Base-by-base conservation (phyloP, 768 basidiomycete species). In the Pulveroboletus ravenelii region DNA sequence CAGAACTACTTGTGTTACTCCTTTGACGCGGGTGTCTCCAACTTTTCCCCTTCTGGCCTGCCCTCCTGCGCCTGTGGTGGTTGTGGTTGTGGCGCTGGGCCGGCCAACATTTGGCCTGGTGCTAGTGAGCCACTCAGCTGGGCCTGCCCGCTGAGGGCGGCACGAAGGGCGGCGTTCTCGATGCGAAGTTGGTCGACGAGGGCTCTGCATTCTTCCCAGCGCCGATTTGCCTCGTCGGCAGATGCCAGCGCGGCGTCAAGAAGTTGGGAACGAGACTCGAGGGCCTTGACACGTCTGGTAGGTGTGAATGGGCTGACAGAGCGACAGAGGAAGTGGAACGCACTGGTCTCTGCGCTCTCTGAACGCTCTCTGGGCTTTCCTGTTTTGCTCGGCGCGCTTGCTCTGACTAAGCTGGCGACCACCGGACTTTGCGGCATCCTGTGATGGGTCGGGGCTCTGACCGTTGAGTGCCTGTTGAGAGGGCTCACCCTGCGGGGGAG, bases 341-440 rank as follows among this genome's bases (percentile, higher is more conserved):
- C 44, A 92, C 90, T 88, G 85, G 71, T 96, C 93, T 61, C 93
- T 75, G 29, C 93, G 81, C 65, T 93, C 89, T 53, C 93, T 74
- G 68, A 94, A 96, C 2, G 91, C 92, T 37, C 92, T 78, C 70
- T 96, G 93, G 0, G 93, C 93, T 68, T 93, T 93, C 59, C 93
- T 78, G 67, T 96, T 96, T 73, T 96, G 93, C 62, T 94, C 93
- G 38, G 93, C 93, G 10, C 93, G 81, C 64, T 93, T 93, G 64
- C 84, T 87, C 62, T 78, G 81, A 67, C 85, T 89, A 44, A 93
- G 74, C 10, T 81, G 70, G 41, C 89, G 75, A 23, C 77, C 77
- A 17, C 70, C 67, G 3, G 40, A 14, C 53, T 64, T 64, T 41
- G 17, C 0, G 13, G 15, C 3, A 0, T 49, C 46, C 52, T 54